A percentile compares a stretch with the other conserved stretches of the same genome.
These are phyloP conservation scores for Eryngium alpinum DNA, from an alignment of 140 eudicot genomes.

Conservation along the genomic window DNA sequence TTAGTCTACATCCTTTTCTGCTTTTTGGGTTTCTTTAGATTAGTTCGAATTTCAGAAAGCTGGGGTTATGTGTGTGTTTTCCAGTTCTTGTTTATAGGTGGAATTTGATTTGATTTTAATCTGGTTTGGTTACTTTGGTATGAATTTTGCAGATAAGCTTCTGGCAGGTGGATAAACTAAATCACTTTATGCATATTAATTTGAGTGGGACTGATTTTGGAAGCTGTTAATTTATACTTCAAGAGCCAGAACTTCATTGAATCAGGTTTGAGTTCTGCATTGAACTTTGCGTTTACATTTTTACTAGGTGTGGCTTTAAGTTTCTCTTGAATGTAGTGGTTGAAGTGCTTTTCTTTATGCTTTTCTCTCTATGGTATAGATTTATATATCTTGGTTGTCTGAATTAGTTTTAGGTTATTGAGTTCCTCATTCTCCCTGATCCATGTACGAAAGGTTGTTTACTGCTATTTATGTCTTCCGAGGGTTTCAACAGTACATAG, in stretches of 20 bases:
- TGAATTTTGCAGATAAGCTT: slow-evolving; percentile 11
- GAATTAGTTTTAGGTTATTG: no score
- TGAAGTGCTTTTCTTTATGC: no score
- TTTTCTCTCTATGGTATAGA: no score
- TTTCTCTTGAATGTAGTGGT: slow-evolving; percentile 1
- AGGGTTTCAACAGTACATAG: no score
- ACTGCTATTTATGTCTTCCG: no score
- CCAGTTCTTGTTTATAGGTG: background rate
- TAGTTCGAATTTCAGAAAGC: background rate
- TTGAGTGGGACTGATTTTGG: background rate
- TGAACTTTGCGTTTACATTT: background rate
- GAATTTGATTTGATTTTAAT: slow-evolving; percentile 1
- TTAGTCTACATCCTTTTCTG: no score
- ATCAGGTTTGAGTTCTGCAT: background rate
- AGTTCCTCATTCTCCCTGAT: no score
- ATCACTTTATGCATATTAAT: background rate
- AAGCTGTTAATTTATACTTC: background rate
- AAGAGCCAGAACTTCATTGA: background rate
- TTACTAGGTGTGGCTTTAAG: background rate
- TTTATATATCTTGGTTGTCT: no score
- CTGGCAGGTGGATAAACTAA: background rate
- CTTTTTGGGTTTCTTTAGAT: no score
- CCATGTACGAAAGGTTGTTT: no score
- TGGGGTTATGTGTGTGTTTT: slow-evolving; percentile 4
- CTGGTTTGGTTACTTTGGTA: slow-evolving; percentile 6